These are phyloP conservation scores for Paraphysoderma sedebokerense DNA, from an alignment of 371 early-diverging fungal genomes.

Conservation along the genomic window DNA sequence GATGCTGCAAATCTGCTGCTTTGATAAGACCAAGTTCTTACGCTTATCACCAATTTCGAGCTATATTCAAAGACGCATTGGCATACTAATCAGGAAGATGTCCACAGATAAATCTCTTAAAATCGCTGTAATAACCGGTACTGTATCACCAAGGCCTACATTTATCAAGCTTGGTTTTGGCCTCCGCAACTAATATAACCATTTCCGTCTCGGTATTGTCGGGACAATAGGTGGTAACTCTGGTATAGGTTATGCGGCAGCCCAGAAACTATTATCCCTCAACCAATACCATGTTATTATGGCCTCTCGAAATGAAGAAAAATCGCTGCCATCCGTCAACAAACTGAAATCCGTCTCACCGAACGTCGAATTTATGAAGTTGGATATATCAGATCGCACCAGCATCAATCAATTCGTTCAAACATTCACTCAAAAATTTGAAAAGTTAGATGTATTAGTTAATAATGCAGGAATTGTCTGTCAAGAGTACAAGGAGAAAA, in stretches of 20 bases:
- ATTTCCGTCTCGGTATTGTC: no score
- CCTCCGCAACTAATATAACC: background rate
- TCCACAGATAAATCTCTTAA: no score
- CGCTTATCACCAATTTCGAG: no score
- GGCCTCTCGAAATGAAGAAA: background rate
- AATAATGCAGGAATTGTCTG: background rate
- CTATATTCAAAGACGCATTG: no score
- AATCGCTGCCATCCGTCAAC: background rate
- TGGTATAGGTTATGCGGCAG: background rate
- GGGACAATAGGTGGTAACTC: background rate
- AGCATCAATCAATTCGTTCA: background rate
- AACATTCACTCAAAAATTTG: background rate
- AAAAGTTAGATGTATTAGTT: background rate
- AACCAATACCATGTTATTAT: no score
- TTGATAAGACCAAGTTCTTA: no score
- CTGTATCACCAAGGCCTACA: background rate
- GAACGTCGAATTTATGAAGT: background rate
- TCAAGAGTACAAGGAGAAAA: background rate
- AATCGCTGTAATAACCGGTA: background rate
- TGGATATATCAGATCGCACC: background rate
- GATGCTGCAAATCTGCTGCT: no score
- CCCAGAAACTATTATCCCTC: background rate
- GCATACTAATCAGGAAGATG: no score
- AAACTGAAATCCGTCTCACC: background rate
- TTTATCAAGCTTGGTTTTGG: no score